These are phyloP conservation scores for Cladosporium sp. DNA, from an alignment of 2,329 filamentous ascomycete species.

Conservation along the genomic window DNA sequence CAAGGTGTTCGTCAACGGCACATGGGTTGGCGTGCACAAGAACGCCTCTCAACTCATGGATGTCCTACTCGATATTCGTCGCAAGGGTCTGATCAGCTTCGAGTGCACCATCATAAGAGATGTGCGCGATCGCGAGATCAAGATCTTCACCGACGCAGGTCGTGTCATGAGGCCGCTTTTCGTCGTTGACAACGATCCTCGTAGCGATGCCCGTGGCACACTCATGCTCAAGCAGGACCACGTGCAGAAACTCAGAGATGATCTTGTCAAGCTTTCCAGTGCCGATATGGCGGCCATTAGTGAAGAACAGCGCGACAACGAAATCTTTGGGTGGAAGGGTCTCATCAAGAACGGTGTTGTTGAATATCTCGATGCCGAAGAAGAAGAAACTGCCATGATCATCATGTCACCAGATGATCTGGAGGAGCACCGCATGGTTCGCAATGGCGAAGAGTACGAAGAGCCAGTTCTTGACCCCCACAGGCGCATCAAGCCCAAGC, in stretches of 20 bases:
- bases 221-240: slow-evolving; percentile 83
- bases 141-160: slow-evolving; percentile 95
- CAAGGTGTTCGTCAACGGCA: slow-evolving; percentile 96
- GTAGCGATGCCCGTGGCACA: slow-evolving; percentile 69
- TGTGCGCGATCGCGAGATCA: slow-evolving; percentile 95
- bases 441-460: slow-evolving; percentile 21
- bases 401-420: slow-evolving; percentile 97
- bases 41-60: slow-evolving; percentile 82
- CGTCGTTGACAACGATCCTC: slow-evolving; percentile 80
- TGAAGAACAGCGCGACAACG: slow-evolving; percentile 53
- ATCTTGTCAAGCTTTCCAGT: slow-evolving; percentile 52
- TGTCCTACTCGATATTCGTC: slow-evolving; percentile 34
- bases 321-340: slow-evolving; percentile 82
- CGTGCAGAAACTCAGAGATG: slow-evolving; percentile 69
- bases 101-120: slow-evolving; percentile 95
- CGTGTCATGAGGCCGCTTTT: slow-evolving; percentile 92
- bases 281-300: slow-evolving; percentile 52
- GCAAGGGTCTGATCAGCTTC: slow-evolving; percentile 78
- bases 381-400: slow-evolving; percentile 98
- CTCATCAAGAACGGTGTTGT: slow-evolving; percentile 80
- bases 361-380: slow-evolving; percentile 95
- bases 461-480: slow-evolving; percentile 60
- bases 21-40: slow-evolving; percentile 93
- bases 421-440: slow-evolving; percentile 52
- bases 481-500: slow-evolving; percentile 78